phyloP scores from a whole-genome alignment of 2,329 filamentous ascomycete species.

The Lachnellula occidentalis region DNA sequence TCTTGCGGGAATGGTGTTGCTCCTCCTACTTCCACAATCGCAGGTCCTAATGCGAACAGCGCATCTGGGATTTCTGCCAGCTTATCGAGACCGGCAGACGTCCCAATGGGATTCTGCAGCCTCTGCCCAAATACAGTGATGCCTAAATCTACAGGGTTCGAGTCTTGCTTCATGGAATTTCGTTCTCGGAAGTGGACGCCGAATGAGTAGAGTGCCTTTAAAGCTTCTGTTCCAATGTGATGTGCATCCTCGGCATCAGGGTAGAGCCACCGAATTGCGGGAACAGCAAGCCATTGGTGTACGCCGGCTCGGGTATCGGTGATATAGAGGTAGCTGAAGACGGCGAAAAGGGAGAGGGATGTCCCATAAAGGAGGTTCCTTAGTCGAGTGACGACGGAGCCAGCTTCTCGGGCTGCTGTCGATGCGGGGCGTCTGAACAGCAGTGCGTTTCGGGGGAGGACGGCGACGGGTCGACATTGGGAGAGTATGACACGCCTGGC shows the following conservation, averaged over 20 bases:
- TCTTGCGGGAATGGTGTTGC: constrained; percentile 81
- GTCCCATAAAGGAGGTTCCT: constrained; percentile 49
- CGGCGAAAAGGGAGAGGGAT: constrained; percentile 42
- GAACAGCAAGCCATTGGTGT: constrained; percentile 64
- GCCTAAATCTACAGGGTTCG: constrained; percentile 34
- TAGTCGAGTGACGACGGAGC: constrained; percentile 37
- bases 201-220: constrained; percentile 69
- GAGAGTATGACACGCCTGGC: constrained; percentile 7
- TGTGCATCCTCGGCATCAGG: constrained; percentile 90
- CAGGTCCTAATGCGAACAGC: constrained; percentile 78
- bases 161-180: constrained; percentile 16
- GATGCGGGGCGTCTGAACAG: constrained; percentile 15
- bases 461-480: constrained; percentile 13
- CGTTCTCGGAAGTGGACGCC: constrained; percentile 81
- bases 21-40: constrained; percentile 87
- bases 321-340: constrained; percentile 57
- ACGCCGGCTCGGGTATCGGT: constrained; percentile 69
- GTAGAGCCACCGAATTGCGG: constrained; percentile 58
- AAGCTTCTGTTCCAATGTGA: constrained; percentile 63
- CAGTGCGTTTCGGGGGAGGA: constrained; percentile 3
- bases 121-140: constrained; percentile 67
- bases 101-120: constrained; percentile 82
- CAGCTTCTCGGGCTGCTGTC: constrained; percentile 22
- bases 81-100: constrained; percentile 95
- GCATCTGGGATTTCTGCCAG: constrained; percentile 82